Evolutionary conservation across 805 yeast genomes (phyloP), one percentile per base, ranked within the genome.

Genomic region (Tanozyma kutaoensis): DNA sequence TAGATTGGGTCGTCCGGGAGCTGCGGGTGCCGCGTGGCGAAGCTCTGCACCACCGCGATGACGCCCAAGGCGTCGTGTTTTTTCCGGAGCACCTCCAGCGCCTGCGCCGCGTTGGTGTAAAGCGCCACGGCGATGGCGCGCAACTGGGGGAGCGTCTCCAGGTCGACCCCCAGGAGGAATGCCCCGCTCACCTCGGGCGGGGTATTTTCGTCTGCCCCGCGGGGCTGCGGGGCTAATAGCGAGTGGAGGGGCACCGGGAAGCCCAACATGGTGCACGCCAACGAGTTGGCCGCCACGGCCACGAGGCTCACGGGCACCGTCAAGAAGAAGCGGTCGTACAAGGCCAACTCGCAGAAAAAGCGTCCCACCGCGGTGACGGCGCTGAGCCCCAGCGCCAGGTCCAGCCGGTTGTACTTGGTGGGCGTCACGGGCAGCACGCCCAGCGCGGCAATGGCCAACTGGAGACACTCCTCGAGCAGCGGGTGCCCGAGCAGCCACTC

Each of bases 191-290:
- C 48, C 14, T 38, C 46, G 4, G 68, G 63, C n/a, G 45, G 48
- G 16, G 32, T 43, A 34, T 66, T 66, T 36, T 66, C 69, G 28
- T 51, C 51, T 22, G 60, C 64, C 14, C 47, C 44, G 27, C 7
- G 23, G 13, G n/a, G 22, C 24, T n/a, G n/a, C n/a, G n/a, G n/a
- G n/a, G n/a, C n/a, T n/a, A n/a, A 23, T 48, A 45, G 10, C 69
- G 72, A 24, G 58, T 43, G 15, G 8, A 10, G 9, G 8, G 20
- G 9, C 10, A 17, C 20, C 10, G 67, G 59, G 24, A 67, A 46
- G 32, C 63, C 63, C 23, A 69, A 44, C 58, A 69, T 66, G 12
- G 71, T 55, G 35, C 72, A 66, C 9, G 77, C 72, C 30, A 72
- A 33, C 28, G 69, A 40, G 33, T 66, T 60, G 17, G 72, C 68